phyloP scores from a whole-genome alignment of 768 basidiomycete genomes.

The Phlebiopsis flavidoalba region DNA sequence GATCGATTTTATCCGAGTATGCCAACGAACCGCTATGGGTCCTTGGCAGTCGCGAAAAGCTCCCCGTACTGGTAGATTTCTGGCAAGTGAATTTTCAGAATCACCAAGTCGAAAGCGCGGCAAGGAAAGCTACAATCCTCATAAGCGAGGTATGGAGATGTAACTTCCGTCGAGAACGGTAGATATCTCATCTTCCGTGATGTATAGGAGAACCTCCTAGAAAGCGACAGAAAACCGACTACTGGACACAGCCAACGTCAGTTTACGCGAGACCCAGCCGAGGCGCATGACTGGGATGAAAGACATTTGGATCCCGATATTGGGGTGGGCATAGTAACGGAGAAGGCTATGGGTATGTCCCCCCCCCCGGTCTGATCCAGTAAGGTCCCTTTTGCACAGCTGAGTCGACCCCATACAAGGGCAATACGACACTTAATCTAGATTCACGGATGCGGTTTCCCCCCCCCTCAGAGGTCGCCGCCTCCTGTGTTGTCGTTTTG shows the following conservation, averaged over 20 bases:
- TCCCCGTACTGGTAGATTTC: slow-evolving; percentile 60
- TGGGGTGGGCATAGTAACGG: slow-evolving; percentile 16
- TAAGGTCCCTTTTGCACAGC: neutral
- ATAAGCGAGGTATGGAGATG: slow-evolving; percentile 28
- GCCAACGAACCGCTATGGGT: neutral
- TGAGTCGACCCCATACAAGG: neutral
- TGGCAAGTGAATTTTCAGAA: slow-evolving; percentile 71
- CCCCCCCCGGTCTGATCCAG: neutral
- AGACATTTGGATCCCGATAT: slow-evolving; percentile 18
- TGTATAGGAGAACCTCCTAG: slow-evolving; percentile 34
- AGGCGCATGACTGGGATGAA: neutral
- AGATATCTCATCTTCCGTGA: slow-evolving; percentile 1
- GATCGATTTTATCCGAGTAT: neutral
- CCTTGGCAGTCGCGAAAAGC: slow-evolving; percentile 54
- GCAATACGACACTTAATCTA: slow-evolving; percentile 8
- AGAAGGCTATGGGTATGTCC: slow-evolving; percentile 8
- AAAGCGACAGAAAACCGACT: slow-evolving; percentile 41
- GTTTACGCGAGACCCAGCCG: neutral
- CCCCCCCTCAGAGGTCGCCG: slow-evolving; percentile 61
- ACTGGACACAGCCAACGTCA: neutral
- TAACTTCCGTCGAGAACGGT: neutral
- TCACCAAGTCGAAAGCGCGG: slow-evolving; percentile 64
- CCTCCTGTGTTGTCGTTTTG: neutral
- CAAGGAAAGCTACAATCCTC: slow-evolving; percentile 38
- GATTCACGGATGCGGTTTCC: slow-evolving; percentile 34